Evolutionary conservation across 1,284 basidiomycete species (phyloP).

Genomic region (Amylostereum areolatum): DNA sequence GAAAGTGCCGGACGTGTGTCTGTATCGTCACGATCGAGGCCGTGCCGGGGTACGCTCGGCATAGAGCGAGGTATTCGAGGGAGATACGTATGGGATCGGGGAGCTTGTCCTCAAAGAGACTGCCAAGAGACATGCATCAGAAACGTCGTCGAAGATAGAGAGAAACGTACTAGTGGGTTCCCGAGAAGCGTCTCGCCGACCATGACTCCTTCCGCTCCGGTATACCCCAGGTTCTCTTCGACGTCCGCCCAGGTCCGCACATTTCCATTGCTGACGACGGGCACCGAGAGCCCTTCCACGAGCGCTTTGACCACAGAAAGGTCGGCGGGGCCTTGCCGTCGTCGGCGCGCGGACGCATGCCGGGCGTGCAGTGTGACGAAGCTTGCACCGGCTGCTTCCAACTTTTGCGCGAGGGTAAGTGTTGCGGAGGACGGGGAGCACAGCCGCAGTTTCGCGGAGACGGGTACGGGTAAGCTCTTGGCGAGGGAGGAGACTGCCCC

Average conservation of each 20-base stretch:
- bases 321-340: slow-evolving; percentile 65
- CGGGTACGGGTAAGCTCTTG: slow-evolving; percentile 50
- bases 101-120: slow-evolving; percentile 44
- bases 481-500: slow-evolving; percentile 52
- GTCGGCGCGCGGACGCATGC: slow-evolving; percentile 57
- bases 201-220: slow-evolving; percentile 72
- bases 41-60: slow-evolving; percentile 40
- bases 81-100: slow-evolving; percentile 59
- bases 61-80: slow-evolving; percentile 57
- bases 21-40: slow-evolving; percentile 42
- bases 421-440: slow-evolving; percentile 45
- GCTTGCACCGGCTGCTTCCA: slow-evolving; percentile 57
- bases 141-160: not conserved
- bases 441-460: slow-evolving; percentile 51
- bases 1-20: slow-evolving; percentile 56
- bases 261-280: slow-evolving; percentile 74
- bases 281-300: slow-evolving; percentile 43
- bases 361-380: slow-evolving; percentile 71
- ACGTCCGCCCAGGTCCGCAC: slow-evolving; percentile 57
- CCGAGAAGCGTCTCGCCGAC: slow-evolving; percentile 67
- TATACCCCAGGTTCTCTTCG: slow-evolving; percentile 41
- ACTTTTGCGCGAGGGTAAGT: slow-evolving; percentile 43
- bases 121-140: slow-evolving; percentile 13
- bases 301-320: slow-evolving; percentile 51
- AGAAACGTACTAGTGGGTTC: slow-evolving; percentile 55